These are phyloP conservation scores for Flaveria robusta DNA, from an alignment of 129 eudicot genomes.

Conservation along the genomic window DNA sequence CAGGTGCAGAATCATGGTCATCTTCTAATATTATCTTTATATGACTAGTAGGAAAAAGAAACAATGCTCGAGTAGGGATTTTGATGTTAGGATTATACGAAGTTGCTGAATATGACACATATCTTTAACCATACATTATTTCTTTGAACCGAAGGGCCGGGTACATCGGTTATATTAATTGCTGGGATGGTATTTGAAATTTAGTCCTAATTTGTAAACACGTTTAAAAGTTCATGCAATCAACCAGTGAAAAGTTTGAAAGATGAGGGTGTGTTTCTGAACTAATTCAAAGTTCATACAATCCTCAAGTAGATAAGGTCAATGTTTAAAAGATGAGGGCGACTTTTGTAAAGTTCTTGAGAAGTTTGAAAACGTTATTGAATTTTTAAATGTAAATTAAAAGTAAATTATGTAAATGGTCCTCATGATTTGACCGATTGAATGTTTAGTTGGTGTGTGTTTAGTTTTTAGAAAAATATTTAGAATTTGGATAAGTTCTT, in stretches of 20 bases:
- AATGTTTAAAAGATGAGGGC: too few relatives aligned
- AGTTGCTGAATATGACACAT: conserved; percentile 16
- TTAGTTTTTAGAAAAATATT: too few relatives aligned
- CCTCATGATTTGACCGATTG: too few relatives aligned
- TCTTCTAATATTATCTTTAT: not conserved
- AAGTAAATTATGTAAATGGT: too few relatives aligned
- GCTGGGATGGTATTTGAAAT: not conserved
- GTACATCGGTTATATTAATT: conserved; percentile 22
- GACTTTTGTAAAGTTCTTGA: too few relatives aligned
- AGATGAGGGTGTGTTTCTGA: not conserved
- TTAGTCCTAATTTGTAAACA: not conserved
- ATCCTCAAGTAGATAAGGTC: too few relatives aligned
- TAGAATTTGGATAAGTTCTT: too few relatives aligned
- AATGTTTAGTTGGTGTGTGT: too few relatives aligned
- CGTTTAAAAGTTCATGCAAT: not conserved
- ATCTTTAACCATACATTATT: conserved; percentile 34
- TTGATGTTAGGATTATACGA: conserved; percentile 32
- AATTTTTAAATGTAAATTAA: too few relatives aligned
- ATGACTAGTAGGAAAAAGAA: conserved; percentile 9
- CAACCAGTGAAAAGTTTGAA: not conserved
- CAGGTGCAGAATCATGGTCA: conserved; percentile 9
- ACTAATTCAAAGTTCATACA: too few relatives aligned
- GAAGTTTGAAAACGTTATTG: too few relatives aligned
- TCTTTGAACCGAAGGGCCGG: not conserved
- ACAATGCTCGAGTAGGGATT: not conserved